Percentiles rank a stretch among this genome's conserved stretches.
Conservation (phyloP, 2,329 filamentous ascomycete species). For the Alternaria gansuensis region DNA sequence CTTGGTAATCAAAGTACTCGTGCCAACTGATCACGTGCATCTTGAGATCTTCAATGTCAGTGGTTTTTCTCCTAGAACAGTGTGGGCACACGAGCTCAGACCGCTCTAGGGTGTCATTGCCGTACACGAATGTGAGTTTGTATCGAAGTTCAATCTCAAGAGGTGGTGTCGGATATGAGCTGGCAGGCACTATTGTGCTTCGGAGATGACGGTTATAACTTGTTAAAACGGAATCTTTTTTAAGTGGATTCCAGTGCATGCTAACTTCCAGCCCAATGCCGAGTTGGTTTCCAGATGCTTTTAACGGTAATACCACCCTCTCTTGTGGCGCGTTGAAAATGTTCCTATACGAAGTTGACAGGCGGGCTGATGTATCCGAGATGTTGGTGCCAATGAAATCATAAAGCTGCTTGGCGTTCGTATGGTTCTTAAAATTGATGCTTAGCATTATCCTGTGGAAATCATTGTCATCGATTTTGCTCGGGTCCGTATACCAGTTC, state of each 20-base stretch:
- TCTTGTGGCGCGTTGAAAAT: conserved; percentile 38
- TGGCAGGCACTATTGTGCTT: conserved; percentile 2
- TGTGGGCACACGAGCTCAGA: conserved; percentile 31
- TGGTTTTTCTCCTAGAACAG: conserved; percentile 22
- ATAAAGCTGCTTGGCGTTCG: conserved; percentile 40
- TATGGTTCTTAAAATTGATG: conserved; percentile 31
- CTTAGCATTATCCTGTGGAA: conserved; percentile 25
- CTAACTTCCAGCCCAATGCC: conserved; percentile 34
- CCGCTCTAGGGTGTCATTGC: conserved; percentile 19
- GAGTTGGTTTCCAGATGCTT: conserved; percentile 22
- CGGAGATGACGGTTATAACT: conserved; percentile 38
- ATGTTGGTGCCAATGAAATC: conserved; percentile 29
- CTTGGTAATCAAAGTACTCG: conserved; percentile 45
- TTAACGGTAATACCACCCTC: conserved; percentile 22
- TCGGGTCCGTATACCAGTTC: conserved; percentile 8
- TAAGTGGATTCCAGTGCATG: conserved; percentile 33
- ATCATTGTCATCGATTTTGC: conserved; percentile 1
- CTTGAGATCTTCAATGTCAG: conserved; percentile 38
- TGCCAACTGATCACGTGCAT: conserved; percentile 51
- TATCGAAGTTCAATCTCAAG: conserved; percentile 25
- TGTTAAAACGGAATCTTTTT: conserved; percentile 25
- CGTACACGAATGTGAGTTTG: conserved; percentile 26
- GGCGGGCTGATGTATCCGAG: conserved; percentile 14
- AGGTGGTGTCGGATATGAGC: conserved; percentile 21
- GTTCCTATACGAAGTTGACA: conserved; percentile 41